phyloP scores from a whole-genome alignment of 75 land plant genomes.

The Larix kaempferi region DNA sequence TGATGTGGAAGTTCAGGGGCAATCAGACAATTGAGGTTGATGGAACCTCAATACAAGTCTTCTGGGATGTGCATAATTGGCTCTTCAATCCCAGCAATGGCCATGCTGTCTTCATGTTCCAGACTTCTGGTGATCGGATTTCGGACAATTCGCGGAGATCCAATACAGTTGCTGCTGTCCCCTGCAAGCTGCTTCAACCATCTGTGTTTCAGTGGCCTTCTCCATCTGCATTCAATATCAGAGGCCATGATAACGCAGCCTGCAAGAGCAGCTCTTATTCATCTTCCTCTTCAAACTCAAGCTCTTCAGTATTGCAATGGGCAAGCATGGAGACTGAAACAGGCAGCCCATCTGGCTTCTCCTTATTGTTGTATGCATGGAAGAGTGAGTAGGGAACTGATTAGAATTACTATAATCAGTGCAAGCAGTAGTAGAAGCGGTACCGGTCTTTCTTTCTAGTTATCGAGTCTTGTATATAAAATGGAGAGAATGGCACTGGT shows the following conservation, averaged over 20 bases:
- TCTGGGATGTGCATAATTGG: slow-evolving; percentile 71
- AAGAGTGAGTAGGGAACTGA: slow-evolving; percentile 11
- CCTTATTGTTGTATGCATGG: slow-evolving; percentile 54
- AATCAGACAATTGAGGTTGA: slow-evolving; percentile 51
- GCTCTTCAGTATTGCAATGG: slow-evolving; percentile 40
- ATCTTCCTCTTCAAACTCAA: slow-evolving; percentile 13
- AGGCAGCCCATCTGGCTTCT: slow-evolving; percentile 35
- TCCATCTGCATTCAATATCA: background rate
- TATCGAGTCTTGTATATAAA: too few relatives aligned
- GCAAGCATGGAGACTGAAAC: slow-evolving; percentile 46
- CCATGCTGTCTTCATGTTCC: slow-evolving; percentile 51
- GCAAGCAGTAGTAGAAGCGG: too few relatives aligned
- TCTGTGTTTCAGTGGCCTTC: slow-evolving; percentile 31
- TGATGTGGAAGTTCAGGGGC: slow-evolving; percentile 65
- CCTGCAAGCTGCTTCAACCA: slow-evolving; percentile 6
- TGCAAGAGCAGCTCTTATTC: slow-evolving; percentile 16
- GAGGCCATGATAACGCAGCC: slow-evolving; percentile 13
- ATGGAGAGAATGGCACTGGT: too few relatives aligned
- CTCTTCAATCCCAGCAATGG: slow-evolving; percentile 33
- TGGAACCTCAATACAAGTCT: slow-evolving; percentile 42
- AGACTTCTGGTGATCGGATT: slow-evolving; percentile 17
- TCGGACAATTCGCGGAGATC: slow-evolving; percentile 19
- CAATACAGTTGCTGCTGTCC: slow-evolving; percentile 28
- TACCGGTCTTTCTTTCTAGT: too few relatives aligned
- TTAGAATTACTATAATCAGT: too few relatives aligned